A percentile compares a stretch with the other conserved stretches of the same genome.
Conservation (phyloP, 2,329 filamentous ascomycete genomes). For the Microcyclospora pomicola region DNA sequence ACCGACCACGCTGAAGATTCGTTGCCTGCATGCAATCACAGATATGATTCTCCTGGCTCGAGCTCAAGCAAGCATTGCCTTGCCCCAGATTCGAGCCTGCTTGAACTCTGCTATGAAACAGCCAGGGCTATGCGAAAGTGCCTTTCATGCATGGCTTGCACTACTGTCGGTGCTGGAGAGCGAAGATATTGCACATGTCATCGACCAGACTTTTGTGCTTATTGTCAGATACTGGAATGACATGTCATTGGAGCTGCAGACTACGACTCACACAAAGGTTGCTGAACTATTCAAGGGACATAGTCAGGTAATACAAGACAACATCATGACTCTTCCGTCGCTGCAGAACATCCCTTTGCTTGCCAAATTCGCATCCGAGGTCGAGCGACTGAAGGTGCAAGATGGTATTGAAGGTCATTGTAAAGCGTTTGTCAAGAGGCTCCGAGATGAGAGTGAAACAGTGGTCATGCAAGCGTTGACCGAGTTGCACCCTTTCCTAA, state of each 20-base stretch:
- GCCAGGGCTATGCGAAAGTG: slow-evolving; percentile 58
- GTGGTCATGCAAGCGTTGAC: slow-evolving; percentile 70
- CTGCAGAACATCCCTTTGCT: slow-evolving; percentile 58
- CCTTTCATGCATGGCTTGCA: slow-evolving; percentile 72
- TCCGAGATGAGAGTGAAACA: slow-evolving; percentile 69
- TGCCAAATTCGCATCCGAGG: slow-evolving; percentile 49
- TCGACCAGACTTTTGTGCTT: slow-evolving; percentile 83
- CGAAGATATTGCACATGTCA: slow-evolving; percentile 62
- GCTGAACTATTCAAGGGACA: slow-evolving; percentile 51
- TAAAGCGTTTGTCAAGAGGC: slow-evolving; percentile 56
- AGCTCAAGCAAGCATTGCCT: slow-evolving; percentile 57
- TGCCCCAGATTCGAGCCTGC: slow-evolving; percentile 91
- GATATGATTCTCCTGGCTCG: slow-evolving; percentile 73
- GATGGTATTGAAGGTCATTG: slow-evolving; percentile 55
- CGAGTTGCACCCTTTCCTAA: slow-evolving; percentile 64
- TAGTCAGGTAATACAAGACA: slow-evolving; percentile 45
- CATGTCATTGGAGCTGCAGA: slow-evolving; percentile 49
- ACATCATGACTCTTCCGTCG: slow-evolving; percentile 65
- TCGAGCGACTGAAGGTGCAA: slow-evolving; percentile 50
- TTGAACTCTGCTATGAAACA: slow-evolving; percentile 70
- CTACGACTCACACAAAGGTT: slow-evolving; percentile 49
- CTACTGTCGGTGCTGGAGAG: slow-evolving; percentile 63
- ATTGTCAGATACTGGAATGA: slow-evolving; percentile 65
- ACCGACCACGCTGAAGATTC: slow-evolving; percentile 47
- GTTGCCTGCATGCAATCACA: slow-evolving; percentile 69